These are phyloP conservation scores for Gynandropsis gynandra DNA, from an alignment of 345 rosid species.

Conservation along the genomic window DNA sequence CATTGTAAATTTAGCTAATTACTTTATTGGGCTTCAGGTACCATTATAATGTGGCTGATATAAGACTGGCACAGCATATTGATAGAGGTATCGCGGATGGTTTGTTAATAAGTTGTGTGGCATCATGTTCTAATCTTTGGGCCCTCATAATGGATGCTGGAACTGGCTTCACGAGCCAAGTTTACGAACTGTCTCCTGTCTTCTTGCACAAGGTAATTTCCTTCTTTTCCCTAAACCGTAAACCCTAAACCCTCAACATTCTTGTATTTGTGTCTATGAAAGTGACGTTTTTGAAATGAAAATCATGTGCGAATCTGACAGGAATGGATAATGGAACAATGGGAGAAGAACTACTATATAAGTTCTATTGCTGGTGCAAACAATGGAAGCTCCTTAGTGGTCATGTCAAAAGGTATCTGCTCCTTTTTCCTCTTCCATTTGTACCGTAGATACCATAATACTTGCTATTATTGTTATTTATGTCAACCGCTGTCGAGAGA, in stretches of 20 bases:
- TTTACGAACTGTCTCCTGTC: slow-evolving; percentile 71
- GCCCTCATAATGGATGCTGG: slow-evolving; percentile 98
- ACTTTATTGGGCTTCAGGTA: slow-evolving; percentile 45
- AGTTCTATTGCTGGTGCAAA: slow-evolving; percentile 87
- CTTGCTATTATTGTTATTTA: slow-evolving; percentile 7
- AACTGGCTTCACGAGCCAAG: slow-evolving; percentile 79
- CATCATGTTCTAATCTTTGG: slow-evolving; percentile 92
- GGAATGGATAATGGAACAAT: slow-evolving; percentile 99
- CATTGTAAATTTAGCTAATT: slow-evolving; percentile 12
- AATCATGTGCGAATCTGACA: slow-evolving; percentile 25
- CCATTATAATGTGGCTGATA: slow-evolving; percentile 94
- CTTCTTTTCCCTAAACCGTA: neutral
- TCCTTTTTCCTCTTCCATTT: slow-evolving; percentile 4
- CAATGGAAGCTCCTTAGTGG: slow-evolving; percentile 90
- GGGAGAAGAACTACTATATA: slow-evolving; percentile 95
- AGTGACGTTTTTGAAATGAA: slow-evolving; percentile 5
- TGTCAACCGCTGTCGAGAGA: slow-evolving; percentile 4
- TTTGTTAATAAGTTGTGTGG: slow-evolving; percentile 78
- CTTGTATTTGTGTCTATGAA: slow-evolving; percentile 4
- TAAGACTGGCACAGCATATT: slow-evolving; percentile 82
- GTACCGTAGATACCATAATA: neutral
- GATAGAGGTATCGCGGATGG: slow-evolving; percentile 97
- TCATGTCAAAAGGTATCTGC: slow-evolving; percentile 87
- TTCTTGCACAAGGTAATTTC: slow-evolving; percentile 72
- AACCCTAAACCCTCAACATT: no score